Conservation (phyloP, 2,329 filamentous ascomycete genomes). For the Fusarium solani-melongenae region DNA sequence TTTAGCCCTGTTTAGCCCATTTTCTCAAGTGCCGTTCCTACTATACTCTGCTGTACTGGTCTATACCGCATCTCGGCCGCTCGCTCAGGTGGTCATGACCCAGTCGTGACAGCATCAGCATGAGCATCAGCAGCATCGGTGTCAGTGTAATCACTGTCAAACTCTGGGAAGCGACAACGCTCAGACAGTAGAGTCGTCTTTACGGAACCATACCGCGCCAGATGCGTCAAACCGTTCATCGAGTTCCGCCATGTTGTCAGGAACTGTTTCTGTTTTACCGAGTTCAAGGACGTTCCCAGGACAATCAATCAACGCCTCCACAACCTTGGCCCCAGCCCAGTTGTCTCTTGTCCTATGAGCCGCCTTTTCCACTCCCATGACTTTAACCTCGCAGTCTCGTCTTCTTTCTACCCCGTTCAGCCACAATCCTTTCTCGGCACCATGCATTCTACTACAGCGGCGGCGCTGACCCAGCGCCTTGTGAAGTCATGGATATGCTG, state of each 20-base stretch:
- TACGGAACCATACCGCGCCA: constrained; percentile 17
- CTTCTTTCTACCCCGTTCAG: not conserved
- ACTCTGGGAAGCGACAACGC: not conserved
- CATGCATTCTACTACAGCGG: constrained; percentile 14
- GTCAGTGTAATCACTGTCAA: not conserved
- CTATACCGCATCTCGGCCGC: not conserved
- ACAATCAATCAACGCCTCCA: not conserved
- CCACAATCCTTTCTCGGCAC: constrained; percentile 17
- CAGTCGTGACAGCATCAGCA: constrained; percentile 12
- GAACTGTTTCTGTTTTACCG: not conserved
- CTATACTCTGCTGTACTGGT: not conserved
- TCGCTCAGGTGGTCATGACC: constrained; percentile 15
- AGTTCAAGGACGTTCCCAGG: not conserved
- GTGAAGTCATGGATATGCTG: constrained; percentile 27
- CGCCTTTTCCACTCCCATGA: not conserved
- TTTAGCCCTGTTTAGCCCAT: not conserved
- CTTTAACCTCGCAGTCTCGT: not conserved
- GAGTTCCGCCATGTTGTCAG: not conserved
- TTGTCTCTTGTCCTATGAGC: not conserved
- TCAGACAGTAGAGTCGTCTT: not conserved
- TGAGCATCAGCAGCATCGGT: not conserved
- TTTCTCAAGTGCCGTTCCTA: constrained; percentile 20
- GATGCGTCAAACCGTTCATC: constrained; percentile 23
- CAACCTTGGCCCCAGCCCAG: not conserved
- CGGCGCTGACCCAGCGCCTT: not conserved